phyloP scores from a whole-genome alignment of 2,329 filamentous ascomycete species.

The Xylaria sp. region DNA sequence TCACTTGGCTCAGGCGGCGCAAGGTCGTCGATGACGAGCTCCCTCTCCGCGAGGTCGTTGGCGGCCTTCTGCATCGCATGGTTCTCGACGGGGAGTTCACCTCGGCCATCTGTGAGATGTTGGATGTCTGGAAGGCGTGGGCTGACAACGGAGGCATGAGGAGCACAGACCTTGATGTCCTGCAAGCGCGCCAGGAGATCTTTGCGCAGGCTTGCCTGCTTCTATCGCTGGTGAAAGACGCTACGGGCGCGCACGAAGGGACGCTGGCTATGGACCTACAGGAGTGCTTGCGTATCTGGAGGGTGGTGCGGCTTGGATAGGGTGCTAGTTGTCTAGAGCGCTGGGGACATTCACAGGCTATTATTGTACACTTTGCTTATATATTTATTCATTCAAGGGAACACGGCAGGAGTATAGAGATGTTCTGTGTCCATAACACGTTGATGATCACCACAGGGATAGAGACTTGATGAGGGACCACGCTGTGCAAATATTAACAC shows the following conservation, averaged over 20 bases:
- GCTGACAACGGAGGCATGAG: slow-evolving; percentile 61
- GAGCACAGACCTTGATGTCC: slow-evolving; percentile 47
- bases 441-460: background rate
- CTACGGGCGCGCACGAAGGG: slow-evolving; percentile 52
- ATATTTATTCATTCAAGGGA: background rate
- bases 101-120: slow-evolving; percentile 47
- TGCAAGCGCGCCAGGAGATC: slow-evolving; percentile 46
- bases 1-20: slow-evolving; percentile 51
- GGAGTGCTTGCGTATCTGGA: slow-evolving; percentile 61
- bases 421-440: background rate
- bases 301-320: slow-evolving; percentile 56
- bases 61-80: slow-evolving; percentile 57
- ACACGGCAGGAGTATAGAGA: background rate
- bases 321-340: background rate
- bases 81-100: slow-evolving; percentile 55
- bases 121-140: slow-evolving; percentile 61
- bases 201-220: slow-evolving; percentile 57
- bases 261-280: slow-evolving; percentile 58
- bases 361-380: background rate
- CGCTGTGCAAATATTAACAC: background rate
- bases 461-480: background rate
- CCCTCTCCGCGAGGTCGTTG: slow-evolving; percentile 49
- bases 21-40: slow-evolving; percentile 35
- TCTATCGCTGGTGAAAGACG: slow-evolving; percentile 54
- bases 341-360: background rate